Base-by-base conservation (phyloP, 176 grass and related monocot species). In the Alopecurus myosuroides region DNA sequence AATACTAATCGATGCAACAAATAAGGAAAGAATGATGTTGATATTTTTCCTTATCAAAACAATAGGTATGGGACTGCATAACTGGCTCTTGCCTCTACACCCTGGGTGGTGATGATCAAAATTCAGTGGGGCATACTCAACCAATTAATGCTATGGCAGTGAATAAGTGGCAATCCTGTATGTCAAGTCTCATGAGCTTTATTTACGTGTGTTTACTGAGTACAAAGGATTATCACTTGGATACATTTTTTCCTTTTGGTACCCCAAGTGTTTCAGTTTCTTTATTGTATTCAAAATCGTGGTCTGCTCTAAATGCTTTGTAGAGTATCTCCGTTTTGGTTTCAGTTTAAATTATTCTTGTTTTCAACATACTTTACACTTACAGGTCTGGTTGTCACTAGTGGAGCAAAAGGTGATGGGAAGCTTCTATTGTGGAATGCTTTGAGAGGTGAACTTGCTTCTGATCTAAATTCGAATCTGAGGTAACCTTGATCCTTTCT, bases 101-200 rank as follows among this genome's bases (percentile, higher is more conserved):
- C 20, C 81, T 98, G 66, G 93, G 96, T 17, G 85, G 80, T 20
- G 91, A 88, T 85, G 86, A 98, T 37, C 91, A 57, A 87, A 74
- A 82, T 85, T 92, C 83, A 60, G 84, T 93, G 68, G 93, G 96
- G 33, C 96, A 98, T 74, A 79, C 83, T 67, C 66, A 93, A 86
- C 90, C 93, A 89, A 98, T 98, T 72, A 95, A 87, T 95, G 89
- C 93, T 77, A 98, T 98, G 96, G 89, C 93, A 39, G 96, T 98
- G 78, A 98, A 98, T 86, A 95, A 85, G 78, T 98, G 96, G 96
- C 96, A 98, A 78, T 98, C 96, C 22, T 98, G 96, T 98, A 94
- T 22, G 89, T 80, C 33, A 82, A 77, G 31, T 92, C 76, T 51
- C 36, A 45, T 77, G 20, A 40, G 52, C 30, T 72, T 76, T 79